Conservation (phyloP, 2,329 filamentous ascomycete species). For the Phaeosphaeria sp. region DNA sequence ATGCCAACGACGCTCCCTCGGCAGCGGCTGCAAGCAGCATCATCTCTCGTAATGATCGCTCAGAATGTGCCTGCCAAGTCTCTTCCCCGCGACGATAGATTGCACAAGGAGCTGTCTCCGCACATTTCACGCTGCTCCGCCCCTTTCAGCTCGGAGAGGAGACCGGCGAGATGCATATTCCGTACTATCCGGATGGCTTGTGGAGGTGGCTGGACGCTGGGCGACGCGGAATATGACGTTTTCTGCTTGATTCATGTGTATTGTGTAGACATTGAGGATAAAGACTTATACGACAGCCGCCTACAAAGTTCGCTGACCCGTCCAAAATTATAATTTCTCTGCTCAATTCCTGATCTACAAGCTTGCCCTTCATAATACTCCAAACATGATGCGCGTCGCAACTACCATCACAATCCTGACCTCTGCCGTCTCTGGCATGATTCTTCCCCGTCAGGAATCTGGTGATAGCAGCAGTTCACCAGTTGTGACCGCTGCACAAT, state of each 20-base stretch:
- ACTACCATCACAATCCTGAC: constrained; percentile 23
- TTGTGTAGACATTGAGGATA: not conserved
- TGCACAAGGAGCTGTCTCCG: constrained; percentile 2
- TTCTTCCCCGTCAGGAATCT: constrained; percentile 16
- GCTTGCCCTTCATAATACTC: not conserved
- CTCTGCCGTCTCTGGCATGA: constrained; percentile 21
- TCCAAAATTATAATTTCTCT: not conserved
- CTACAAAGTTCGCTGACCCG: not conserved
- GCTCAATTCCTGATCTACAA: not conserved
- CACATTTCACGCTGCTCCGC: constrained; percentile 1
- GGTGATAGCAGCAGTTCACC: constrained; percentile 16
- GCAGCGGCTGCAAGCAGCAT: not conserved
- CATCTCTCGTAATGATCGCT: not conserved
- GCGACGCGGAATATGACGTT: constrained; percentile 11
- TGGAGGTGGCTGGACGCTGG: constrained; percentile 11
- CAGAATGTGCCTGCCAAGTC: not conserved
- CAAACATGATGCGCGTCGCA: constrained; percentile 21
- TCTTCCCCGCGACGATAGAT: not conserved
- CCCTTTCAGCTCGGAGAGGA: constrained; percentile 10
- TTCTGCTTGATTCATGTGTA: not conserved
- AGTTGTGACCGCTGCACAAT: constrained; percentile 29
- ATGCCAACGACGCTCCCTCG: not conserved
- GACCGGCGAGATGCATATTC: constrained; percentile 14
- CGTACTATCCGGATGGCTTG: not conserved
- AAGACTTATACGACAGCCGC: not conserved